A percentile compares a stretch with the other conserved stretches of the same genome.
Conservation (phyloP, 2,329 filamentous ascomycete species). For the Venturia oleaginea region DNA sequence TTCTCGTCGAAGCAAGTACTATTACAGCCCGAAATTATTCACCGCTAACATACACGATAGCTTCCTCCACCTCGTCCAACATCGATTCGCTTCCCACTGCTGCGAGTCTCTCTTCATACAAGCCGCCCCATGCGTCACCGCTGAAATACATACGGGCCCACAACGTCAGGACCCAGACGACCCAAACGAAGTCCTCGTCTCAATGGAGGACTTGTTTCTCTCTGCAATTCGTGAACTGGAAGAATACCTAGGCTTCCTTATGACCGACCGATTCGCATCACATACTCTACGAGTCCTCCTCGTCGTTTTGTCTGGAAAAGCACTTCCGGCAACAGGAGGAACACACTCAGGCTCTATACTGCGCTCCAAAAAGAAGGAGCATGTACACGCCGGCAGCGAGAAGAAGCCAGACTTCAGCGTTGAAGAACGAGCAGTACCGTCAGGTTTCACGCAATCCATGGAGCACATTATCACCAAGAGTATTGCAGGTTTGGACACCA, state of each 20-base stretch:
- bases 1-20: slow-evolving; percentile 63
- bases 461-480: slow-evolving; percentile 76
- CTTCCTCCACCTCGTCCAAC: slow-evolving; percentile 82
- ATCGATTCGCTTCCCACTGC: slow-evolving; percentile 95
- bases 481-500: slow-evolving; percentile 64
- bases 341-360: slow-evolving; percentile 56
- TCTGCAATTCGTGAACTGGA: slow-evolving; percentile 81
- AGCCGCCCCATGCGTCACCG: slow-evolving; percentile 67
- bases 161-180: slow-evolving; percentile 33
- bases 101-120: slow-evolving; percentile 87
- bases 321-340: slow-evolving; percentile 56
- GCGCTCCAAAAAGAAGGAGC: slow-evolving; percentile 89
- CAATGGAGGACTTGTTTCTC: slow-evolving; percentile 80
- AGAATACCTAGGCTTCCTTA: slow-evolving; percentile 67
- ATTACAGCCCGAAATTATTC: slow-evolving; percentile 5
- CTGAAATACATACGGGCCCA: slow-evolving; percentile 52
- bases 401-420: slow-evolving; percentile 36
- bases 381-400: slow-evolving; percentile 45
- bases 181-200: slow-evolving; percentile 43
- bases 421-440: slow-evolving; percentile 53
- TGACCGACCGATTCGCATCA: slow-evolving; percentile 84
- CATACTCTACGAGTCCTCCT: slow-evolving; percentile 82
- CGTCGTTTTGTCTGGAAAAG: slow-evolving; percentile 73
- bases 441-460: slow-evolving; percentile 66
- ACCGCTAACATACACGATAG: slow-evolving; percentile 24